Percentiles rank a stretch among this genome's conserved stretches.
Evolutionary conservation across 2,329 filamentous ascomycete species (phyloP).

Genomic region (Penicillium brasilianum): DNA sequence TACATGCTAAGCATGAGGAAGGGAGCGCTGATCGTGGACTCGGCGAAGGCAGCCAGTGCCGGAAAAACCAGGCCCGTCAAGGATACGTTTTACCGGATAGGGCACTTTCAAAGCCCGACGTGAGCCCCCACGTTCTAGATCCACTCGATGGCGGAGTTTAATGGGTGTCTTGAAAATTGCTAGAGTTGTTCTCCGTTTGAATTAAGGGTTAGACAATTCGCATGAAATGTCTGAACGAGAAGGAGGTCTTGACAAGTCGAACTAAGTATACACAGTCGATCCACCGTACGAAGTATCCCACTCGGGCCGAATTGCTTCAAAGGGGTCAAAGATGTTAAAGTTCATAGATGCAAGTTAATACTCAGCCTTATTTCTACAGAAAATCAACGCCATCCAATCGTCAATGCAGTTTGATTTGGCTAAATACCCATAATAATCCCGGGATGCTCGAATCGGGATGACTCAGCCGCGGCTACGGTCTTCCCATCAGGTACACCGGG

Average conservation of each 20-base stretch:
- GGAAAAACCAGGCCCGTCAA: neutral
- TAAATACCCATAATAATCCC: neutral
- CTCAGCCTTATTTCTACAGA: neutral
- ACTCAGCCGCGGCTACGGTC: constrained; percentile 16
- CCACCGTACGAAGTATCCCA: no score
- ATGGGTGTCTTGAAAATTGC: neutral
- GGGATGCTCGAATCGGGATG: neutral
- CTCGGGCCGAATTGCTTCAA: neutral
- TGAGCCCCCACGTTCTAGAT: neutral
- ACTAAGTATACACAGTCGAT: no score
- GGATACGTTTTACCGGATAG: neutral
- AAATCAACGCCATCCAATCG: neutral
- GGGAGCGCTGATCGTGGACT: no score
- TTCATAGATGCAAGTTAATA: neutral
- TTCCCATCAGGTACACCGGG: constrained; percentile 21
- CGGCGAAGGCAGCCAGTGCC: neutral
- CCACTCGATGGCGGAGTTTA: neutral
- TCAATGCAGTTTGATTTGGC: neutral
- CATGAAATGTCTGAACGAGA: no score
- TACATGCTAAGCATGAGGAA: no score
- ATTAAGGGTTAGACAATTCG: no score
- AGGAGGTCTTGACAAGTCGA: neutral
- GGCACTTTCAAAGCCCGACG: constrained; percentile 8
- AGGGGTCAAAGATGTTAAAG: neutral
- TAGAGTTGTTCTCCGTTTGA: no score